Evolutionary conservation across 352 stramenopile genomes (phyloP), one percentile per base, ranked within the genome.

Genomic region (Phytophthora niederhauseri): DNA sequence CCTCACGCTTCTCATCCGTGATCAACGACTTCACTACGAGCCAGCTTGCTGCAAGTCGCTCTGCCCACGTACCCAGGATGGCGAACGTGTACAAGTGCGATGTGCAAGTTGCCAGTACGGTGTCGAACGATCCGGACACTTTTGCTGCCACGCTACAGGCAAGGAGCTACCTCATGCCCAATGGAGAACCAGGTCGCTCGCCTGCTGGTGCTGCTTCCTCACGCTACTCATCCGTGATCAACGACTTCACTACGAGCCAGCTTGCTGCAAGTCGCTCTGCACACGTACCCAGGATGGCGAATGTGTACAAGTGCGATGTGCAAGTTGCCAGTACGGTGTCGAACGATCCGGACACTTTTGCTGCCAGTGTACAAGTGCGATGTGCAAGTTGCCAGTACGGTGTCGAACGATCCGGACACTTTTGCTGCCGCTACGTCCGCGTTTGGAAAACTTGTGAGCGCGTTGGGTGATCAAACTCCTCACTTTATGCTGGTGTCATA

Each of bases 401-500:
- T 91, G 46, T 88, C 84, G 3, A 82, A 75, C 4, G 81, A 92
- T n/a, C 38, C 69, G 4, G 84, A 94, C 61, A 84, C 85, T 20
- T 81, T 77, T 53, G 71, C 66, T 30, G 88, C 86, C 2, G 75
- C 80, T 22, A 78, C 75, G 14, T 68, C 78, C 24, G 86, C 88
- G 7, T 96, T 92, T 63, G 38, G 73, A 14, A 79, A 81, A 28
- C 82, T 96, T 8, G 73, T 84, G 30, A 75, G 57, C 36, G 73
- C 83, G 28, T 76, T 96, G 2, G 78, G 85, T 11, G 84, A 86
- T 30, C 69, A 80, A n/a, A 70, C 75, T 26, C 88, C 88, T 17
- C 85, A 93, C 51, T 90, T 96, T 45, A 92, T 92, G 82, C 76
- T 93, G 55, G 80, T 94, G 12, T 81, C 86, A 28, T 96, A 94